phyloP scores from a whole-genome alignment of 176 grass and related monocot species.

The Ensete glaucum region DNA sequence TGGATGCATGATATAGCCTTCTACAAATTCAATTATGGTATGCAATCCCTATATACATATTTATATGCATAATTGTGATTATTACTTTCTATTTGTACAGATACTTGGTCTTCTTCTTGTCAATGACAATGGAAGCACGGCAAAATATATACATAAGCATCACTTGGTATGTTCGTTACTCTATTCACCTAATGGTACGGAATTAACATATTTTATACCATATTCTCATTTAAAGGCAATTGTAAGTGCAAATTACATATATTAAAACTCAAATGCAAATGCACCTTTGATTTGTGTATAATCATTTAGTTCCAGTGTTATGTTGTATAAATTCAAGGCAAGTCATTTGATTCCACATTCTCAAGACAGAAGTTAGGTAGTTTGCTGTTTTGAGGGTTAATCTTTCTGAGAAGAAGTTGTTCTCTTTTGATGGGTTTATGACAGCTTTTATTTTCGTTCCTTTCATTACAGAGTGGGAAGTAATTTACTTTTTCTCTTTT shows the following conservation, averaged over 20 bases:
- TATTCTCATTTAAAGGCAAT: background rate
- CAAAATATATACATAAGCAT: constrained; percentile 86
- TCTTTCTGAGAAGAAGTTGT: no score
- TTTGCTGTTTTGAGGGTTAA: no score
- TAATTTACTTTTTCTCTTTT: no score
- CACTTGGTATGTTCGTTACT: constrained; percentile 59
- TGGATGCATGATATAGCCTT: background rate
- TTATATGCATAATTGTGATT: constrained; percentile 9
- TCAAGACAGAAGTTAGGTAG: no score
- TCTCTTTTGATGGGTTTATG: no score
- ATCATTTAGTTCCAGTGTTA: background rate
- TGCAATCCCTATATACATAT: background rate
- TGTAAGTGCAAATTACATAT: background rate
- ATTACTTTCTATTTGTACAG: constrained; percentile 32
- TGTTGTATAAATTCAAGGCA: no score
- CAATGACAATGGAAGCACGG: constrained; percentile 90
- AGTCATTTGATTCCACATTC: no score
- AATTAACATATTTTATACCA: background rate
- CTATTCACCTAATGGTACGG: background rate
- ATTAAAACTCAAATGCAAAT: background rate
- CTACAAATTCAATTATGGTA: no score
- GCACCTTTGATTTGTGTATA: background rate
- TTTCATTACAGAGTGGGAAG: no score
- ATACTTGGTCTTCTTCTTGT: constrained; percentile 96
- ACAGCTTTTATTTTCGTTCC: no score